Percentiles rank a stretch among this genome's conserved stretches.
These are phyloP conservation scores for Lipomyces spencermartinsiae DNA, from an alignment of 805 yeast genomes.

Conservation along the genomic window DNA sequence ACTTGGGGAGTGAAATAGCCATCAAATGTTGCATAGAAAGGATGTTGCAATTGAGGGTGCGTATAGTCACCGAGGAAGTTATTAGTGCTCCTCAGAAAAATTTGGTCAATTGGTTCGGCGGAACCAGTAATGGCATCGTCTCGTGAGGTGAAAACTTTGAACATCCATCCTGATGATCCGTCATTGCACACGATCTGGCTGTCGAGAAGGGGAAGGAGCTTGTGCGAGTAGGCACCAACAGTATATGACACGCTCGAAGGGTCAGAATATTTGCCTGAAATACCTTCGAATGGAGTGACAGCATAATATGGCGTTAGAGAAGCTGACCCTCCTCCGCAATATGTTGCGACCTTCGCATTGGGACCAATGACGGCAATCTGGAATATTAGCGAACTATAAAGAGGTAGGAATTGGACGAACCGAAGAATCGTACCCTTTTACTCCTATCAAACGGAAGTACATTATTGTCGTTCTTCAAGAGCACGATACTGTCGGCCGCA, in stretches of 20 bases:
- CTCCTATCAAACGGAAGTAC: constrained; percentile 56
- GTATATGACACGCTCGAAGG: constrained; percentile 6
- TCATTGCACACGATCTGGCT: constrained; percentile 6
- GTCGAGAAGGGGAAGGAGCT: constrained; percentile 18
- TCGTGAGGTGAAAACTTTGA: neutral
- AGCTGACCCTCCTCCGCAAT: constrained; percentile 35
- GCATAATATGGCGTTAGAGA: constrained; percentile 23
- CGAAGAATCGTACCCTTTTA: constrained; percentile 39
- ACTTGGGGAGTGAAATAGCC: constrained; percentile 56
- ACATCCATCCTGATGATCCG: constrained; percentile 19
- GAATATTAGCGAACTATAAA: neutral
- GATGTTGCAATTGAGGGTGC: constrained; percentile 9
- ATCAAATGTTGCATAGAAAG: constrained; percentile 55
- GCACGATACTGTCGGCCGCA: constrained; percentile 61
- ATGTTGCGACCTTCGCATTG: constrained; percentile 29
- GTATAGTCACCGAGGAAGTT: constrained; percentile 24
- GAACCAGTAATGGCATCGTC: neutral
- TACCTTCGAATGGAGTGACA: constrained; percentile 32
- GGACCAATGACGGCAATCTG: constrained; percentile 65
- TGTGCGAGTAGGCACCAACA: constrained; percentile 23
- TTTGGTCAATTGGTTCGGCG: neutral
- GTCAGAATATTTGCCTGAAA: constrained; percentile 13
- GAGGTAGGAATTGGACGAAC: neutral
- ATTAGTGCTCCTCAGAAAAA: neutral
- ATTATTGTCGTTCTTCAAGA: constrained; percentile 59